phyloP scores from a whole-genome alignment of 2,329 filamentous ascomycete genomes.

The Phaeosphaeriaceae sp. region DNA sequence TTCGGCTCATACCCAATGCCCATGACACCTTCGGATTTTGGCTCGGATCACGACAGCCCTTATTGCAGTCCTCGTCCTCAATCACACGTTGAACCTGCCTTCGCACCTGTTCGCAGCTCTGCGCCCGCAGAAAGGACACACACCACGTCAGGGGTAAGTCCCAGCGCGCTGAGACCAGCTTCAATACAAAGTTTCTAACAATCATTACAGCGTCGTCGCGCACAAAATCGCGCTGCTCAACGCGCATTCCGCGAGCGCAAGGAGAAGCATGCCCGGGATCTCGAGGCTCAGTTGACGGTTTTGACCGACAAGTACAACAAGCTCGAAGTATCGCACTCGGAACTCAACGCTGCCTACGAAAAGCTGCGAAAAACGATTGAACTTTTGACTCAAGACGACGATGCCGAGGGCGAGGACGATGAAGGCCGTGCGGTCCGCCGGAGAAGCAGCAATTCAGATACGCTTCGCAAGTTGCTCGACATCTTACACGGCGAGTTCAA shows the following conservation, averaged over 20 bases:
- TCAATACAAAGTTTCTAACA: constrained; percentile 11
- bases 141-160: constrained; percentile 48
- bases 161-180: too few relatives aligned
- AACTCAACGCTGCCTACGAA: constrained; percentile 48
- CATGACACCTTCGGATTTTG: constrained; percentile 49
- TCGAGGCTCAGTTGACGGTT: constrained; percentile 63
- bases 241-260: constrained; percentile 68
- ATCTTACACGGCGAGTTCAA: constrained; percentile 50
- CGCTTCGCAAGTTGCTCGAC: constrained; percentile 46
- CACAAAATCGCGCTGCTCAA: constrained; percentile 68
- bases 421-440: constrained; percentile 26
- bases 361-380: constrained; percentile 51
- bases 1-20: constrained; percentile 45
- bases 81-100: constrained; percentile 34
- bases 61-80: constrained; percentile 47
- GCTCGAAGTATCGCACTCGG: constrained; percentile 61
- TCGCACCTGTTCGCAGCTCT: constrained; percentile 21
- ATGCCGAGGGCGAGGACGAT: constrained; percentile 38
- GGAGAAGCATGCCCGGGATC: constrained; percentile 69
- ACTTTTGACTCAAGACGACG: constrained; percentile 45
- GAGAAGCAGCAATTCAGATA: constrained; percentile 42
- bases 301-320: constrained; percentile 63
- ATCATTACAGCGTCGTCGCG: constrained; percentile 60
- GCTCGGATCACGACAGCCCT: constrained; percentile 48
- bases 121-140: constrained; percentile 41